Base-by-base conservation (phyloP, 2,329 filamentous ascomycete species). In the Plectosphaerella plurivora region DNA sequence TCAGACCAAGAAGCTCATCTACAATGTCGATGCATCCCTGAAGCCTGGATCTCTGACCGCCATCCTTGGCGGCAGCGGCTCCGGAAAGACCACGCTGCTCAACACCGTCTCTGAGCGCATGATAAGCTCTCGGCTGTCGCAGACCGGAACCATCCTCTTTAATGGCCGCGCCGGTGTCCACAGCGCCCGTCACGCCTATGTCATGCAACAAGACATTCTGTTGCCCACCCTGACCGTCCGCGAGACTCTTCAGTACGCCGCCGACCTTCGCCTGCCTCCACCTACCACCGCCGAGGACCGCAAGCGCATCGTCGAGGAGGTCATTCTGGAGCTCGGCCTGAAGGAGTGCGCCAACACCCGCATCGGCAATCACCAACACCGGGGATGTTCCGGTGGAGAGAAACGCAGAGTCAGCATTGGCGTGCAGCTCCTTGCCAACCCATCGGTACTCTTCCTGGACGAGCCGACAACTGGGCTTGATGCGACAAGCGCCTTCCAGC, bases 381-480 rank as follows among this genome's bases (percentile, higher is more conserved):
- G 88, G 45, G 88, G 88, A 0, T 91, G 88, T 61, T 91, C 87
- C 45, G 88, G 89, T 0, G 89, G 88, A 3, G 89, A 92, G 65
- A 91, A 91, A 72, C 76, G 88, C 55, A 74, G 88, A 33, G 87
- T 86, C 1, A 90, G 86, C 56, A 88, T 92, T 47, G 88, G 87
- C 3, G 87, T 92, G 5, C 88, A 91, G 66, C 74, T 92, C 52
- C 73, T 92, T n/a, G 83, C 86, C 5, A 92, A 91, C 62, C 88
- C 89, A 2, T 89, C 86, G 6, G 79, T 92, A 1, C 70, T 92
- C 7, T 91, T 90, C 65, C 77, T 91, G 20, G 89, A 93, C 61
- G 89, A 92, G 60, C 88, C 88, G 0, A 92, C 89, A 0, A 91
- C 88, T 1, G 87, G 87, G 1, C 74, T 92, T 8, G 88, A 92